Conservation (phyloP, 1,139 yeast genomes). For the Kurtzmaniella natalensis region DNA sequence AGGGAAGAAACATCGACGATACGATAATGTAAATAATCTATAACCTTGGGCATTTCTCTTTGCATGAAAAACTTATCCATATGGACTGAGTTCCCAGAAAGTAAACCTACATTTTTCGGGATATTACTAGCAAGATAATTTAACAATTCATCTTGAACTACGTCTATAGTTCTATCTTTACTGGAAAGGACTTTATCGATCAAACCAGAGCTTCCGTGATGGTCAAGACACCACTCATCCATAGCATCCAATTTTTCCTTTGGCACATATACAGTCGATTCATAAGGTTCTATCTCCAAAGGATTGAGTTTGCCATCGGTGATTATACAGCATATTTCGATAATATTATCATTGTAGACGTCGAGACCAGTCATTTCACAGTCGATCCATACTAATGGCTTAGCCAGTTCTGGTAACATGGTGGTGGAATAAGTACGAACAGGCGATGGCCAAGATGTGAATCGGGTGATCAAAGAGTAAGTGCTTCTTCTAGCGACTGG, state of each 20-base stretch:
- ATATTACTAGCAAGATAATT: slow-evolving; percentile 56
- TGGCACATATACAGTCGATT: slow-evolving; percentile 74
- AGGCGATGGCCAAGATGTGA: no score
- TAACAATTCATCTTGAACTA: slow-evolving; percentile 63
- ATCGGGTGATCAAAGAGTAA: no score
- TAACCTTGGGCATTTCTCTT: slow-evolving; percentile 73
- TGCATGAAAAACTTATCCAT: slow-evolving; percentile 86
- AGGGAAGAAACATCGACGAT: slow-evolving; percentile 84
- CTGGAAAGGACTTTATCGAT: slow-evolving; percentile 63
- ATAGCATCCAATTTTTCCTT: slow-evolving; percentile 60
- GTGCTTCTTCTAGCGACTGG: no score
- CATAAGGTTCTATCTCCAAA: slow-evolving; percentile 68
- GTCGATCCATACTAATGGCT: slow-evolving; percentile 80
- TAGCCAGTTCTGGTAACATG: no score
- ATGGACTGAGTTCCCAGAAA: slow-evolving; percentile 92
- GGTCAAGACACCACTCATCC: slow-evolving; percentile 83
- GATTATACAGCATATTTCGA: slow-evolving; percentile 86
- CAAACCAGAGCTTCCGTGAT: slow-evolving; percentile 78
- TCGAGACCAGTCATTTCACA: slow-evolving; percentile 89
- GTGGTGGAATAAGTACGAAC: no score
- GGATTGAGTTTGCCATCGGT: slow-evolving; percentile 78
- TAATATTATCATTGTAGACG: slow-evolving; percentile 62
- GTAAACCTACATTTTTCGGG: slow-evolving; percentile 51
- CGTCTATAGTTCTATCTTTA: slow-evolving; percentile 44
- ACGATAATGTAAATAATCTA: slow-evolving; percentile 75